phyloP scores from a whole-genome alignment of 768 basidiomycete genomes.

The Calvatia gigantea region DNA sequence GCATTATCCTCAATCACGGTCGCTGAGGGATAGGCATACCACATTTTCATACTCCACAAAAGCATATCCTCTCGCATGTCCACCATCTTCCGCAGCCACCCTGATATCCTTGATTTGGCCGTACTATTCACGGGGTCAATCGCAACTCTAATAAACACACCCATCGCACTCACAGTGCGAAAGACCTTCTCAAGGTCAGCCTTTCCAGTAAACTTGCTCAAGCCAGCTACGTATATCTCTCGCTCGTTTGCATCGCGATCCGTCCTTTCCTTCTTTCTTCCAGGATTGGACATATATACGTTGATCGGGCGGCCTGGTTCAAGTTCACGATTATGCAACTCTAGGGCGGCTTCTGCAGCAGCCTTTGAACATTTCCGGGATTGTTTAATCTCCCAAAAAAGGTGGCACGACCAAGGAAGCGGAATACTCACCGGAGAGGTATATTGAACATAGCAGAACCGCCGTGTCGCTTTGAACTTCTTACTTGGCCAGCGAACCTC shows the following conservation, averaged over 20 bases:
- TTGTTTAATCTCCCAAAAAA: background rate
- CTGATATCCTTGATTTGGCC: conserved; percentile 81
- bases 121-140: conserved; percentile 46
- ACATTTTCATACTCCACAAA: conserved; percentile 89
- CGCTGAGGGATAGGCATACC: conserved; percentile 43
- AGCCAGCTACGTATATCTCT: conserved; percentile 85
- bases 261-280: conserved; percentile 83
- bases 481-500: conserved; percentile 98
- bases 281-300: conserved; percentile 88
- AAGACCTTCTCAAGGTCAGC: conserved; percentile 80
- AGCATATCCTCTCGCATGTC: conserved; percentile 78
- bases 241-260: conserved; percentile 82
- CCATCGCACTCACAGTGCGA: conserved; percentile 49
- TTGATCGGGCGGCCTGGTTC: conserved; percentile 64
- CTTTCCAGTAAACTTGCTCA: conserved; percentile 75
- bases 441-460: conserved; percentile 95
- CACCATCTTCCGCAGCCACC: conserved; percentile 68
- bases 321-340: conserved; percentile 73
- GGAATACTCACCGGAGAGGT: conserved; percentile 67
- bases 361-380: conserved; percentile 36
- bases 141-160: background rate
- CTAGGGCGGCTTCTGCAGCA: conserved; percentile 74
- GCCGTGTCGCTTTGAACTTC: conserved; percentile 85
- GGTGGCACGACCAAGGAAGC: background rate
- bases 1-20: no score